These are phyloP conservation scores for Spathaspora boniae DNA, from an alignment of 805 yeast species.

Conservation along the genomic window DNA sequence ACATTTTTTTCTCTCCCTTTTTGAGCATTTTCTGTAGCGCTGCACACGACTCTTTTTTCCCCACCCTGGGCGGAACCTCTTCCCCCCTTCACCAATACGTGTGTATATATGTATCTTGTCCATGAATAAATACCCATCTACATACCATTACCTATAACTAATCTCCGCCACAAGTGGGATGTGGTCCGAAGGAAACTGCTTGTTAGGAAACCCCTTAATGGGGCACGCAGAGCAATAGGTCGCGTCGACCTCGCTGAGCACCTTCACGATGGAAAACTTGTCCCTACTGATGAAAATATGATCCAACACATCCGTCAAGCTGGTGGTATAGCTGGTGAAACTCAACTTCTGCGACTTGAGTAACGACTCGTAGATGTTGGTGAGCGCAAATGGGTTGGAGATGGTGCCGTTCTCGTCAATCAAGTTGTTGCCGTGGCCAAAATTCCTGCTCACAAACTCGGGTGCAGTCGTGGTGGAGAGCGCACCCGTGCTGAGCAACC, in stretches of 20 bases:
- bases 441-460: conserved; percentile 14
- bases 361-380: conserved; percentile 17
- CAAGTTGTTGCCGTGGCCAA: conserved; percentile 16
- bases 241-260: conserved; percentile 50
- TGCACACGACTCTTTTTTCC: too few relatives aligned
- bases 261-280: conserved; percentile 37
- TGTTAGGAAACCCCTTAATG: conserved; percentile 50
- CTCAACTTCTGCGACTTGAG: conserved; percentile 12
- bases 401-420: conserved; percentile 10
- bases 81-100: too few relatives aligned
- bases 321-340: conserved; percentile 41
- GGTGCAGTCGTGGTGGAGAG: conserved; percentile 8
- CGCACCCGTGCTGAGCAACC: conserved; percentile 33
- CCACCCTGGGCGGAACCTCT: too few relatives aligned
- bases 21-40: too few relatives aligned
- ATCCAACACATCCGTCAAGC: conserved; percentile 52
- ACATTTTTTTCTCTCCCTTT: too few relatives aligned
- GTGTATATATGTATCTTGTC: too few relatives aligned
- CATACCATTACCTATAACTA: conserved; percentile 8
- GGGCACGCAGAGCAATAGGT: conserved; percentile 20
- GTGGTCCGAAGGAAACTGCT: conserved; percentile 57
- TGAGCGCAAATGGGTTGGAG: conserved; percentile 14
- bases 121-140: conserved; percentile 1
- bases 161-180: conserved; percentile 35
- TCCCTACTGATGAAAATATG: conserved; percentile 51